Conservation (phyloP, 495 filamentous ascomycete genomes). For the Astrocystis sublimbata region DNA sequence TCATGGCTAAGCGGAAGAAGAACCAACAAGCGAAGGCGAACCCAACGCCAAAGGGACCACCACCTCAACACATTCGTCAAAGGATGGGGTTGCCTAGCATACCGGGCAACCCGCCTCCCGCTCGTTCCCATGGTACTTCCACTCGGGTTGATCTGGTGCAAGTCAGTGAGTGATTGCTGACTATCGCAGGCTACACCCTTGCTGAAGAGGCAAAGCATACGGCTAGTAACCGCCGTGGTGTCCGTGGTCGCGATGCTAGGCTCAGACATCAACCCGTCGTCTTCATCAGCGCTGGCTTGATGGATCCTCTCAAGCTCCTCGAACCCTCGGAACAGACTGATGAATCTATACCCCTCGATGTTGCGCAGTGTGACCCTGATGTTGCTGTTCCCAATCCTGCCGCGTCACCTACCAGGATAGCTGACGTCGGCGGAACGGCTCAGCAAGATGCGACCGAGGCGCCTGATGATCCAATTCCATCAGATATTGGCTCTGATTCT, state of each 20-base stretch:
- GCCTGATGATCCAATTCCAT: constrained; percentile 16
- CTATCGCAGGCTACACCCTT: constrained; percentile 56
- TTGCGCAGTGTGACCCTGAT: not conserved
- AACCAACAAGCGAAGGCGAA: constrained; percentile 1
- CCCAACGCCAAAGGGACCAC: constrained; percentile 1
- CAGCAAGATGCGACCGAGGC: not conserved
- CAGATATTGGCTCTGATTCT: constrained; percentile 54
- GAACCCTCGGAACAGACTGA: constrained; percentile 7
- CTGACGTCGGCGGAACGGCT: not conserved
- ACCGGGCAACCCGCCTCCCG: not conserved
- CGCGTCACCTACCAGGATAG: not conserved
- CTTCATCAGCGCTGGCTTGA: constrained; percentile 73
- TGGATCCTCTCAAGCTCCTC: constrained; percentile 50
- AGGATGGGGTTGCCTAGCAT: not conserved
- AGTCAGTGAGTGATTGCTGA: constrained; percentile 16
- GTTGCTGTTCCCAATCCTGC: not conserved
- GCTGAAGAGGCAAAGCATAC: constrained; percentile 78
- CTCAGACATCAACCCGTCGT: constrained; percentile 57
- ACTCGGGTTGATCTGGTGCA: not conserved
- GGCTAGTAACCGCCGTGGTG: constrained; percentile 53
- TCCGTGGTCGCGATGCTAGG: constrained; percentile 40
- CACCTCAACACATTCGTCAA: not conserved
- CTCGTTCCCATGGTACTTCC: constrained; percentile 18
- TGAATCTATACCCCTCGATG: not conserved
- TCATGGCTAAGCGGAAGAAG: constrained; percentile 13